phyloP scores from a whole-genome alignment of 1,284 basidiomycete species.

The Apiotrichum brassicae region DNA sequence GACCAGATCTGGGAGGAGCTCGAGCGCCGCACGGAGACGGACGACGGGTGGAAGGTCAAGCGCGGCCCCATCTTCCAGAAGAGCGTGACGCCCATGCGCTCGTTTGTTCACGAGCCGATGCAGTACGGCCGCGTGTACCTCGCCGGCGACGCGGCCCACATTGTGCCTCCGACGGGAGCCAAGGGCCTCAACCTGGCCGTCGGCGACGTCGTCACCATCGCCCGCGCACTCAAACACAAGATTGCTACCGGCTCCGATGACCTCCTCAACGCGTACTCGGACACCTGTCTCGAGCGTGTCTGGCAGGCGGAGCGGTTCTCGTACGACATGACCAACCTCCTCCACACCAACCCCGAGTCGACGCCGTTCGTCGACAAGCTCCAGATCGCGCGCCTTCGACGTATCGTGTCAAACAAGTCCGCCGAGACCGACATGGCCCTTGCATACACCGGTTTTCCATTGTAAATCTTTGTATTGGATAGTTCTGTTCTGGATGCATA shows the following conservation, averaged over 20 bases:
- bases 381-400: constrained; percentile 14
- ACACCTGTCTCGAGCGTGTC: constrained; percentile 15
- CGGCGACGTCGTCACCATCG: constrained; percentile 20
- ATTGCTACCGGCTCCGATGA: constrained; percentile 11
- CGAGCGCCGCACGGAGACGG: constrained; percentile 12
- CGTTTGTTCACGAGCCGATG: constrained; percentile 21
- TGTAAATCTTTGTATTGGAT: constrained; percentile 4
- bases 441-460: constrained; percentile 18
- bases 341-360: constrained; percentile 15
- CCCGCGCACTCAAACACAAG: constrained; percentile 17
- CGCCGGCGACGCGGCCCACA: constrained; percentile 20
- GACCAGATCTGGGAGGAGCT: constrained; percentile 19
- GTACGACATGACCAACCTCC: constrained; percentile 22
- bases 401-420: constrained; percentile 8
- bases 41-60: constrained; percentile 18
- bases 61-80: constrained; percentile 17
- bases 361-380: constrained; percentile 14
- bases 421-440: constrained; percentile 17
- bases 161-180: constrained; percentile 18
- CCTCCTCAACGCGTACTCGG: constrained; percentile 15
- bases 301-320: constrained; percentile 22
- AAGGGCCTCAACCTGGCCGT: constrained; percentile 20
- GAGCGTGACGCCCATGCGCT: constrained; percentile 19
- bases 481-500: no score
- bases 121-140: constrained; percentile 18